A percentile compares a stretch with the other conserved stretches of the same genome.
These are phyloP conservation scores for Fomitopsis pulvina DNA, from an alignment of 768 basidiomycete genomes.

Conservation along the genomic window DNA sequence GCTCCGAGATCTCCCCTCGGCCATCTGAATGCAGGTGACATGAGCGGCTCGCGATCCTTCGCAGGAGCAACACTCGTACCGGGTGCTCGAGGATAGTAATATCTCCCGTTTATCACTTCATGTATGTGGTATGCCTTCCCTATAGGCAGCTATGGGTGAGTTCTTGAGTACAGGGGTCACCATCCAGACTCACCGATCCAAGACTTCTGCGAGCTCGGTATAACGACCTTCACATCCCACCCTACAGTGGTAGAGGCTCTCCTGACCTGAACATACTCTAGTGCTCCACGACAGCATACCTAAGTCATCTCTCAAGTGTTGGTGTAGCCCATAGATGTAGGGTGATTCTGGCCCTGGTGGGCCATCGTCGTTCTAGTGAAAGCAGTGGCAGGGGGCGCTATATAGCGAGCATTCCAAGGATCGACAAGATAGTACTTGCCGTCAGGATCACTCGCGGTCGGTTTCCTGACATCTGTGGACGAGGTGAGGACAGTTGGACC, in stretches of 20 bases:
- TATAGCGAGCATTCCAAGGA: not conserved
- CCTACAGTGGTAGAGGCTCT: conserved; percentile 25
- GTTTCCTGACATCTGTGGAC: conserved; percentile 15
- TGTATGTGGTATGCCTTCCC: conserved; percentile 80
- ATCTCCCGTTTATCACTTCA: conserved; percentile 60
- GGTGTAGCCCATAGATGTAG: conserved; percentile 67
- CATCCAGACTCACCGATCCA: conserved; percentile 61
- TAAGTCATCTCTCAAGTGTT: conserved; percentile 48
- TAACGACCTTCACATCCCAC: conserved; percentile 75
- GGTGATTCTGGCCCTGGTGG: conserved; percentile 71
- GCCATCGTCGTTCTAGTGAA: conserved; percentile 72
- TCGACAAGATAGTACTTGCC: conserved; percentile 25
- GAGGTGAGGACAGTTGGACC: no score
- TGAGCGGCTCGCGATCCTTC: not conserved
- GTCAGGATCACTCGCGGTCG: conserved; percentile 35
- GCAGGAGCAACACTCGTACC: conserved; percentile 26
- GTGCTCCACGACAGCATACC: conserved; percentile 36
- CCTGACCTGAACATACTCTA: not conserved
- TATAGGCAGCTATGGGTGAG: conserved; percentile 23
- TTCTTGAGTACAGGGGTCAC: no score
- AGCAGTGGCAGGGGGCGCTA: not conserved
- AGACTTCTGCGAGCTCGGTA: conserved; percentile 77
- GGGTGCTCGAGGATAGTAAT: conserved; percentile 67
- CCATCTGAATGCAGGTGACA: conserved; percentile 36
- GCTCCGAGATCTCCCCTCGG: conserved; percentile 56